Base-by-base conservation (phyloP, 2,329 filamentous ascomycete species). In the Cladophialophora exuberans region DNA sequence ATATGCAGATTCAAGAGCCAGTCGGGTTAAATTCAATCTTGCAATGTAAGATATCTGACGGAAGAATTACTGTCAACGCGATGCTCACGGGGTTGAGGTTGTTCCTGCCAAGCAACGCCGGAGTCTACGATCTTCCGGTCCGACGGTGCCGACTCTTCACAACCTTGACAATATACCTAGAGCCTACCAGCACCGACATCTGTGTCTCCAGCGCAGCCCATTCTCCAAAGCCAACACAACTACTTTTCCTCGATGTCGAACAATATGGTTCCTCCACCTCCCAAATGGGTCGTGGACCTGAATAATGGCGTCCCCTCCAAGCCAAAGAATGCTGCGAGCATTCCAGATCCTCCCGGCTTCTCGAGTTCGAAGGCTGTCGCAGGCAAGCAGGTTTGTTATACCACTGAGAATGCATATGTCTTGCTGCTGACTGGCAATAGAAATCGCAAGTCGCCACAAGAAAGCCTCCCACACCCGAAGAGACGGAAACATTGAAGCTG, bases 401-500 rank as follows among this genome's bases (percentile, higher is more conserved):
- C 23, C 20, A 15, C 50, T 15, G 26, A 51, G 30, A 23, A 23
- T 43, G 26, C 13, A 52, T 33, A 13, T 22, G 22, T 39, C 15
- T 9, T 11, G 22, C 35, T 17, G 3, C 41, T 61, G 33, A 50
- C 30, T 13, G 38, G 20, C 3, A 22, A 20, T 55, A 63, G 52
- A 67, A 73, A 54, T 55, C 61, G 17, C 70, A 70, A 60, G 62
- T 67, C 47, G 26, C 52, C 46, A 18, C 61, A 55, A 38, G 59
- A 35, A 62, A 61, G 53, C 41, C 57, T 43, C 60, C 59, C 6
- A 61, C 62, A 10, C 54, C 63, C 30, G 88, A 88, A 66, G 92
- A 97, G 75, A 97, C 92, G 81, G 93, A 97, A 72, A 91, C 88
- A 18, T 80, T 99, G 61, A 97, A 97, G 79, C 79, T 99, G 66